Evolutionary conservation across 495 filamentous ascomycete species (phyloP), one percentile per base, ranked within the genome.

Genomic region (Beverwykella pulmonaria): DNA sequence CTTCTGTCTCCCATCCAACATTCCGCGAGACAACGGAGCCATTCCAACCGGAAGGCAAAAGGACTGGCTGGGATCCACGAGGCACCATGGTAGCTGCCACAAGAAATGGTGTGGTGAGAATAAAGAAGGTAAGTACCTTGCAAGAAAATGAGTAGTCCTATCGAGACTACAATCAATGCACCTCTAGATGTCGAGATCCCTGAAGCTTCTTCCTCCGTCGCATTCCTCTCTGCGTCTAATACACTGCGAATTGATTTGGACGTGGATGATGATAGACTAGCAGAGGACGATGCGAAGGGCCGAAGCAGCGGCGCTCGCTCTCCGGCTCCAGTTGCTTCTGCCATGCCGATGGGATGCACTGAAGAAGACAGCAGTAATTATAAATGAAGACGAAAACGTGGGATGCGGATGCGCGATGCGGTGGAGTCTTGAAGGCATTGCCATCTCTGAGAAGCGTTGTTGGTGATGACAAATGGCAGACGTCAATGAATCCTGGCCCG

Each of bases 141-240:
- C 7, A 77, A 65, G 53, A 77, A 77, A 56, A 77, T 73, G 6
- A 77, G 66, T 41, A 68, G 30, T 34, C 71, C 74, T 27, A 76
- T 73, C 14, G 75, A 71, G 23, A 61, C 10, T 9, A 62, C 49
- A 27, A 73, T 71, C 32, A 71, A 19, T 23, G 49, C 47, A 8
- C 68, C 71, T 39, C 71, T 59, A 25, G 61, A 49, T 20, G 14
- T 44, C 3, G 70, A 69, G n/a, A 72, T 62, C 9, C 25, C 39
- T 17, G 30, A 25, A 4, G 48, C 19, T 34, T 19, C 26, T 9
- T 39, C 69, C 39, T 68, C 61, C 36, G 61, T 34, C 15, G 17
- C 53, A 48, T 57, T 53, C 20, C 20, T 15, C 15, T 65, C 69
- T 14, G 32, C 44, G 34, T 65, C 50, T 19, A 26, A 44, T 25